These are phyloP conservation scores for Cantharellus cinnabarinus DNA, from an alignment of 768 basidiomycete genomes.

Conservation along the genomic window DNA sequence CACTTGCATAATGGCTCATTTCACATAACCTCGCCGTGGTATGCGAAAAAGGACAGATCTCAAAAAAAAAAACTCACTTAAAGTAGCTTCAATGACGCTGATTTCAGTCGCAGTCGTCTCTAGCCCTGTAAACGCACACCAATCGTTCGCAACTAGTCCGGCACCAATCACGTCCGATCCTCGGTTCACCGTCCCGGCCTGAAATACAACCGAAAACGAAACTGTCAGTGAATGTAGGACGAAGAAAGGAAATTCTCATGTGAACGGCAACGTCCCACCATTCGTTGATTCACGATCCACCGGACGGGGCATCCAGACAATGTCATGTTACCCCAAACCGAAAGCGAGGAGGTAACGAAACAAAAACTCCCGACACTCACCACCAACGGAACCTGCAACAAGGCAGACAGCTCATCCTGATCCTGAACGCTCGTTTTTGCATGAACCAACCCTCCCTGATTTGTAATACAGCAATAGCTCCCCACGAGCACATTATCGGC, in stretches of 20 bases:
- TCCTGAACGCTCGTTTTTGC: slow-evolving; percentile 94
- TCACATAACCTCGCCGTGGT: background rate
- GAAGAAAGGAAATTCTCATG: slow-evolving; percentile 2
- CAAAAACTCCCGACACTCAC: slow-evolving; percentile 27
- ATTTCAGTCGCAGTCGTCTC: slow-evolving; percentile 99
- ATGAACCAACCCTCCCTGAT: slow-evolving; percentile 95
- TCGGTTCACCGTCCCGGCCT: slow-evolving; percentile 97
- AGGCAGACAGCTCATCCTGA: slow-evolving; percentile 86
- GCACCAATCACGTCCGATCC: slow-evolving; percentile 97
- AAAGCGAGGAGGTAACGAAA: background rate
- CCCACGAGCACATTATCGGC: slow-evolving; percentile 95
- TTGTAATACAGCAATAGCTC: slow-evolving; percentile 84
- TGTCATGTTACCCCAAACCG: background rate
- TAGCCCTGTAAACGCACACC: slow-evolving; percentile 97
- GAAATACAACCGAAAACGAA: background rate
- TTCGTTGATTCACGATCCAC: too few species aligned
- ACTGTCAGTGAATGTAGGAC: background rate
- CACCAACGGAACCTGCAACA: slow-evolving; percentile 87
- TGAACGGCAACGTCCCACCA: too few species aligned
- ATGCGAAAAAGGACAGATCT: slow-evolving; percentile 3
- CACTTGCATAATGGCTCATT: background rate
- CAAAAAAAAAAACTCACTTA: slow-evolving; percentile 42
- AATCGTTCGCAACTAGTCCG: slow-evolving; percentile 94
- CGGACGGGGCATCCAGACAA: too few species aligned
- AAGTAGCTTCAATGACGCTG: slow-evolving; percentile 91